A percentile compares a stretch with the other conserved stretches of the same genome.
phyloP scores from a whole-genome alignment of 1,139 yeast species.

The Candida freyschussii region DNA sequence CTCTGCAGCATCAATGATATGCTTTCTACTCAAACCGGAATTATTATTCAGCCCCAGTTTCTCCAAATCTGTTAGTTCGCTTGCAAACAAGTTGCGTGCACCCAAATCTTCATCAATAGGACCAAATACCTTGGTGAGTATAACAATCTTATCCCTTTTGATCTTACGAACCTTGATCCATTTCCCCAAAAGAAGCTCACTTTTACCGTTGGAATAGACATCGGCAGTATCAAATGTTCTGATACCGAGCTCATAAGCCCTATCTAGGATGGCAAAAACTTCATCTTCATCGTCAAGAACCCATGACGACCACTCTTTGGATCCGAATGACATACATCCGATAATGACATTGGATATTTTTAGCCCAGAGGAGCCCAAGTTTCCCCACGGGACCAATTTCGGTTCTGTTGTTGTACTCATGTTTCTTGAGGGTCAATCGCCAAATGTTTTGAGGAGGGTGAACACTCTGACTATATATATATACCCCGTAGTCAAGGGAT shows the following conservation, averaged over 20 bases:
- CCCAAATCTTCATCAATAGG: conserved; percentile 27
- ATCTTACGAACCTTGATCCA: conserved; percentile 38
- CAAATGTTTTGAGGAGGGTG: too few relatives aligned
- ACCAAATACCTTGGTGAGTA: conserved; percentile 35
- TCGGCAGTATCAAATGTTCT: conserved; percentile 50
- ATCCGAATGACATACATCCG: conserved; percentile 54
- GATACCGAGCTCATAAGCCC: conserved; percentile 43
- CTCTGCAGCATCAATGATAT: conserved; percentile 42
- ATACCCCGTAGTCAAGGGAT: too few relatives aligned
- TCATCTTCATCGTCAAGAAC: conserved; percentile 37
- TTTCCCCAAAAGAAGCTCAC: conserved; percentile 37
- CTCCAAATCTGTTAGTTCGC: too few relatives aligned
- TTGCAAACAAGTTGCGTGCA: too few relatives aligned
- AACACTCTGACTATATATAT: too few relatives aligned
- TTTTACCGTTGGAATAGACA: conserved; percentile 38
- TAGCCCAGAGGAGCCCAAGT: conserved; percentile 36
- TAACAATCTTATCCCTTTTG: conserved; percentile 39
- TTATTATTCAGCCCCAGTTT: too few relatives aligned
- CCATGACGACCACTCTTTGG: conserved; percentile 42
- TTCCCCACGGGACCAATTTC: conserved; percentile 7
- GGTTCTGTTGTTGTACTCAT: too few relatives aligned
- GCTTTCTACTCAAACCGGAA: conserved; percentile 46
- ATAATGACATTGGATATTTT: conserved; percentile 45
- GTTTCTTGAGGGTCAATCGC: too few relatives aligned
- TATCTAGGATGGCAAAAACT: conserved; percentile 36